A percentile compares a stretch with the other conserved stretches of the same genome.
Conservation (phyloP, 129 eudicot genomes). For the Artemisia argyi region DNA sequence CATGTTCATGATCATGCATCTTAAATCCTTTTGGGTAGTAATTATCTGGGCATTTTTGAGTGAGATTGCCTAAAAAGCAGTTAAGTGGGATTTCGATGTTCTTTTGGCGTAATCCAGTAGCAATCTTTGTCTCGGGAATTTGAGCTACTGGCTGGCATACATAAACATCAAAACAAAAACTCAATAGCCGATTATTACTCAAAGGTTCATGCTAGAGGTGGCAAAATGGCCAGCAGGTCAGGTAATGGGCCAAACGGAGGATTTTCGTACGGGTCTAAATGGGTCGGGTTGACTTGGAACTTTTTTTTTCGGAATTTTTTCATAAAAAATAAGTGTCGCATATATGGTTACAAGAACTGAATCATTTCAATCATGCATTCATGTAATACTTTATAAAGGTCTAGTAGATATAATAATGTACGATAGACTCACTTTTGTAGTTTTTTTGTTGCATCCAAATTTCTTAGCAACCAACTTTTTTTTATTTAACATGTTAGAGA, state of each 20-base stretch:
- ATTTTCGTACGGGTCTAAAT: neutral
- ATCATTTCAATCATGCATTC: neutral
- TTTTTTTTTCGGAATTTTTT: neutral
- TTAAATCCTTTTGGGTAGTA: slow-evolving; percentile 54
- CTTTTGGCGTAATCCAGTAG: slow-evolving; percentile 7
- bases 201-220: slow-evolving; percentile 7
- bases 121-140: slow-evolving; percentile 12
- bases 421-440: too few species aligned
- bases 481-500: neutral
- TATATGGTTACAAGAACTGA: neutral
- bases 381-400: neutral
- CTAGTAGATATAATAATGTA: too few species aligned
- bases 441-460: neutral
- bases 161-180: slow-evolving; percentile 3
- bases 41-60: slow-evolving; percentile 55
- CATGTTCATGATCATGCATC: slow-evolving; percentile 14
- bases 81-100: slow-evolving; percentile 43
- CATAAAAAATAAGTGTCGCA: neutral
- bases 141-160: slow-evolving; percentile 35
- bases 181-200: neutral
- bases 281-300: too few species aligned
- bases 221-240: neutral
- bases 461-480: neutral
- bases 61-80: slow-evolving; percentile 40
- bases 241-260: neutral